phyloP scores from a whole-genome alignment of 805 yeast genomes.

The Huiozyma sinensis region DNA sequence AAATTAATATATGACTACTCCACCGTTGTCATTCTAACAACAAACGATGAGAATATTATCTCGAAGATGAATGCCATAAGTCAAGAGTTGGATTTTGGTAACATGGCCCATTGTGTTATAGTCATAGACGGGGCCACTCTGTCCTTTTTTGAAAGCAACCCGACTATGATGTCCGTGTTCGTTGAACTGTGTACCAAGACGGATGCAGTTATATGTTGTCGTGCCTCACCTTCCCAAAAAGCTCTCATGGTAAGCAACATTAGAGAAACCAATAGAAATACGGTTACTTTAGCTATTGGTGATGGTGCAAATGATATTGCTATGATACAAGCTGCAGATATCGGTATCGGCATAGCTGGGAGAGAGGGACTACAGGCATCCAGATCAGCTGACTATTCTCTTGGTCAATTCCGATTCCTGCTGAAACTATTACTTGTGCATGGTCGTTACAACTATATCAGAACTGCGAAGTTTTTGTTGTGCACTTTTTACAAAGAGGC shows the following conservation, averaged over 20 bases:
- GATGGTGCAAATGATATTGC: constrained; percentile 99
- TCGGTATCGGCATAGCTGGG: constrained; percentile 96
- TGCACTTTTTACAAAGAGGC: constrained; percentile 93
- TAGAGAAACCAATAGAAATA: constrained; percentile 51
- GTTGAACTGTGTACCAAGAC: constrained; percentile 77
- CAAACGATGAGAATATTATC: constrained; percentile 46
- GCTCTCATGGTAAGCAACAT: constrained; percentile 79
- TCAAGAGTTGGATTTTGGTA: constrained; percentile 58
- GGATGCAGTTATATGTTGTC: constrained; percentile 87
- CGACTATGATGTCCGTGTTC: constrained; percentile 61
- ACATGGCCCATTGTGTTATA: constrained; percentile 87
- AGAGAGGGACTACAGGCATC: constrained; percentile 97
- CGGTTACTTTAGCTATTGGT: constrained; percentile 91
- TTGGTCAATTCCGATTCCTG: constrained; percentile 85
- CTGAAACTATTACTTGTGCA: constrained; percentile 80
- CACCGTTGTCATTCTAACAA: constrained; percentile 61
- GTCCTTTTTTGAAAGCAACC: constrained; percentile 59
- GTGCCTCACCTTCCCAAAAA: constrained; percentile 96
- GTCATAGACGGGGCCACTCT: constrained; percentile 93
- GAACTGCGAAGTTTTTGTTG: constrained; percentile 85
- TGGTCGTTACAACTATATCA: constrained; percentile 88
- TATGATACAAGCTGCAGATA: constrained; percentile 97
- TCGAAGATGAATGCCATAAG: constrained; percentile 67
- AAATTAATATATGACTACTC: constrained; percentile 87
- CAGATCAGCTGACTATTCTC: constrained; percentile 84